These are phyloP conservation scores for Cyberlindnera maritima DNA, from an alignment of 805 yeast genomes.

Conservation along the genomic window DNA sequence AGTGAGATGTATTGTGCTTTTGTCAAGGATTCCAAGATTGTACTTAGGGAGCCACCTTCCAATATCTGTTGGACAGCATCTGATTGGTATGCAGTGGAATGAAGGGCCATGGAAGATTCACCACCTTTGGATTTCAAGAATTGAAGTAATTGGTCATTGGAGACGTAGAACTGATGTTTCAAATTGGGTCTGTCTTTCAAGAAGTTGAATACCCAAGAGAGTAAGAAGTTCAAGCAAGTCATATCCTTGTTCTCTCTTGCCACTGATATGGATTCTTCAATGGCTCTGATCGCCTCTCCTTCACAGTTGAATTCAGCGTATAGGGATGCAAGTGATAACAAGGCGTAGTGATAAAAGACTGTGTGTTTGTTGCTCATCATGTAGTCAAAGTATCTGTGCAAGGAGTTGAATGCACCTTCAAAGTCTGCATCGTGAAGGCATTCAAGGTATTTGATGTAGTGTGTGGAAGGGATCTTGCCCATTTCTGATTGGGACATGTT, in stretches of 20 bases:
- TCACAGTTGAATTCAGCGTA: conserved; percentile 70
- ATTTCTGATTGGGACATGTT: conserved; percentile 47
- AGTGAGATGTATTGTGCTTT: conserved; percentile 56
- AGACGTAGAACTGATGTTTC: conserved; percentile 46
- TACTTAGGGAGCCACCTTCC: conserved; percentile 45
- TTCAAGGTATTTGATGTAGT: conserved; percentile 61
- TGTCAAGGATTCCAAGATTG: conserved; percentile 52
- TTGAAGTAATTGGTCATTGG: conserved; percentile 64
- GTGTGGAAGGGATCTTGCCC: conserved; percentile 42
- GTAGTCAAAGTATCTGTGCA: conserved; percentile 69
- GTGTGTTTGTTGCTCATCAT: conserved; percentile 67
- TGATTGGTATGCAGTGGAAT: conserved; percentile 61
- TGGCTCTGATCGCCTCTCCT: conserved; percentile 62
- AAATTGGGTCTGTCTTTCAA: conserved; percentile 64
- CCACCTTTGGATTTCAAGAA: conserved; percentile 39
- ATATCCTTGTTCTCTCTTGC: conserved; percentile 84
- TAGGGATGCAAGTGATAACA: conserved; percentile 65
- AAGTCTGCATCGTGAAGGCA: conserved; percentile 58
- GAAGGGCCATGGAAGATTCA: conserved; percentile 29
- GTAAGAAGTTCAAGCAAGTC: conserved; percentile 64
- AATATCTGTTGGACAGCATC: conserved; percentile 56
- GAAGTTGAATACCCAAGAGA: conserved; percentile 73
- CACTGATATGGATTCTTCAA: conserved; percentile 82
- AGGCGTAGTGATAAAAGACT: conserved; percentile 72
- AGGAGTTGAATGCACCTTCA: conserved; percentile 48